Conservation (phyloP, 345 rosid genomes). For the Isatis tinctoria region DNA sequence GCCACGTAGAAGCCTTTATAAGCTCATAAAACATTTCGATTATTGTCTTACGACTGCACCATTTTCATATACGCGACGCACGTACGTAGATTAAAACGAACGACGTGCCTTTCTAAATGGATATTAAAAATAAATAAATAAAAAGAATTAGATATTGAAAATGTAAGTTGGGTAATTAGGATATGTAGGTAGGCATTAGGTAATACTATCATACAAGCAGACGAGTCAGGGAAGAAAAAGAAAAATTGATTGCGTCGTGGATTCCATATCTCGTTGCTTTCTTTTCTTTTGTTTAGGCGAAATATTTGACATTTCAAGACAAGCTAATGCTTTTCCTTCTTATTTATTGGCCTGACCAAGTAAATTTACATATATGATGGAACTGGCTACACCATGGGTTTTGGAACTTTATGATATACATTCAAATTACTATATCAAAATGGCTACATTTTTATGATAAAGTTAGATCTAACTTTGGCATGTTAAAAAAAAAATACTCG, state of each 20-base stretch:
- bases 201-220: neutral
- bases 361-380: neutral
- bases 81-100: neutral
- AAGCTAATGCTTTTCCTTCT: neutral
- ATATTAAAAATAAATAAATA: neutral
- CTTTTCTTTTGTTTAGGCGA: conserved; percentile 1
- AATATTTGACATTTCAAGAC: conserved; percentile 18
- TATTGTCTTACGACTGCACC: neutral
- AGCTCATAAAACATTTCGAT: conserved; percentile 14
- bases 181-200: conserved; percentile 12
- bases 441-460: neutral
- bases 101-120: neutral
- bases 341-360: neutral
- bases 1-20: conserved; percentile 29
- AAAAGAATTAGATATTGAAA: neutral
- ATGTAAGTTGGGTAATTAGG: neutral
- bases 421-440: neutral
- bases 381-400: neutral
- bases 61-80: neutral
- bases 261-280: conserved; percentile 8
- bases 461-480: conserved; percentile 17
- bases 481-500: neutral
- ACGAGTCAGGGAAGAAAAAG: neutral
- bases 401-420: neutral
- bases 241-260: conserved; percentile 13